Evolutionary conservation across 2,329 filamentous ascomycete species (phyloP).

Genomic region (Fusarium goolgardi): DNA sequence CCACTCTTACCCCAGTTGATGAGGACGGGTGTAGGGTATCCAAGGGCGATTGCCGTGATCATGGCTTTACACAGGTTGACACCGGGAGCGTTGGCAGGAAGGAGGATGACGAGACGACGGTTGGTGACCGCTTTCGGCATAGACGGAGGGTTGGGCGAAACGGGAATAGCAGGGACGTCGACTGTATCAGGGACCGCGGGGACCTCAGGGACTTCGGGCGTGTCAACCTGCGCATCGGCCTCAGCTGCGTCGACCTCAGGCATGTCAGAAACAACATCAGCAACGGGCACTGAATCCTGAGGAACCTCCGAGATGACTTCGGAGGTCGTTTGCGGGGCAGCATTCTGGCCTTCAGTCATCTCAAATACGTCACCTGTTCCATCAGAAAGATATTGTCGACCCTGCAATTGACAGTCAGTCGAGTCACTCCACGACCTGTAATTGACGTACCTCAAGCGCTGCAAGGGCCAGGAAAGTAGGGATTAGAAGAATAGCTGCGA

Average conservation of each 20-base stretch:
- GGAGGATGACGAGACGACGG: constrained; percentile 37
- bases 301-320: neutral
- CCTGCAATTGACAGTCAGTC: neutral
- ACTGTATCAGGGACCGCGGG: neutral
- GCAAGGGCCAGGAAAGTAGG: constrained; percentile 23
- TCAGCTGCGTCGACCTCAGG: neutral
- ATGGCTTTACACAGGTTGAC: constrained; percentile 47
- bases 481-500: constrained; percentile 14
- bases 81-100: constrained; percentile 37
- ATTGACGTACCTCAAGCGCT: constrained; percentile 14
- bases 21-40: constrained; percentile 47
- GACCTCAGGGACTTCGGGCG: neutral
- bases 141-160: neutral
- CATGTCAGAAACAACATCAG: neutral
- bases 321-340: neutral
- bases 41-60: constrained; percentile 43
- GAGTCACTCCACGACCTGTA: no score
- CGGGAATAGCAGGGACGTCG: neutral
- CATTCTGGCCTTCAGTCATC: neutral
- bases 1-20: constrained; percentile 46
- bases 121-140: constrained; percentile 3
- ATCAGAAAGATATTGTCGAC: constrained; percentile 29
- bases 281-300: neutral
- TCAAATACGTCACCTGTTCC: constrained; percentile 28
- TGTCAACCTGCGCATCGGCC: neutral